These are phyloP conservation scores for Shiraia bambusicola DNA, from an alignment of 2,329 filamentous ascomycete genomes.

Conservation along the genomic window DNA sequence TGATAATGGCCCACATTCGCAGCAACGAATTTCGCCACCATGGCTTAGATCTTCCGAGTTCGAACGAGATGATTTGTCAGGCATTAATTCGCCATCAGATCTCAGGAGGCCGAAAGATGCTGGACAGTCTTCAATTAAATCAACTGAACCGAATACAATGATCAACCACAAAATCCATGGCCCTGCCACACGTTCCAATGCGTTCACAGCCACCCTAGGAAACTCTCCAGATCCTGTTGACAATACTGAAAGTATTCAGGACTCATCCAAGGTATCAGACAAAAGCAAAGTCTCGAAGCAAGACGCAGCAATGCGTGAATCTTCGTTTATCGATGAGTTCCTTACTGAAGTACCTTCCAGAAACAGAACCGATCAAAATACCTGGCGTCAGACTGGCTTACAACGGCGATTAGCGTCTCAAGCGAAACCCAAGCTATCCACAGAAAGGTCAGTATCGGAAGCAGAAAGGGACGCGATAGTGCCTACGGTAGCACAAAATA, in stretches of 20 bases:
- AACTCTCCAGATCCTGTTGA: not conserved
- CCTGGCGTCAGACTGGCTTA: constrained; percentile 32
- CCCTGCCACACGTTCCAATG: not conserved
- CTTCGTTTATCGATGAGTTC: constrained; percentile 28
- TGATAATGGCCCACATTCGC: not conserved
- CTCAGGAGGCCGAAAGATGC: constrained; percentile 27
- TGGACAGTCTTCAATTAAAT: not conserved
- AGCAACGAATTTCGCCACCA: constrained; percentile 15
- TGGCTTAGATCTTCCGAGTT: constrained; percentile 15
- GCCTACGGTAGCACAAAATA: no score
- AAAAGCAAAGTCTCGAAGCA: not conserved
- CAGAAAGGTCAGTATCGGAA: no score
- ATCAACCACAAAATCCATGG: no score
- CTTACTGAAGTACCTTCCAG: constrained; percentile 11
- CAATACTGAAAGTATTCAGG: not conserved
- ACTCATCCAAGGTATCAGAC: not conserved
- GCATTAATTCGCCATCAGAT: constrained; percentile 38
- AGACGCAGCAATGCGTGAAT: constrained; percentile 12
- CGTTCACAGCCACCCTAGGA: not conserved
- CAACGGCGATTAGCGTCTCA: constrained; percentile 7
- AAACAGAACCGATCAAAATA: not conserved
- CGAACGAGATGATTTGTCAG: constrained; percentile 18
- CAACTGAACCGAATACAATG: no score
- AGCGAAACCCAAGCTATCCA: no score
- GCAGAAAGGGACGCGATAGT: no score